Evolutionary conservation across 2,329 filamentous ascomycete species (phyloP), one percentile per base, ranked within the genome.

Genomic region (Aspergillus hiratsukae): DNA sequence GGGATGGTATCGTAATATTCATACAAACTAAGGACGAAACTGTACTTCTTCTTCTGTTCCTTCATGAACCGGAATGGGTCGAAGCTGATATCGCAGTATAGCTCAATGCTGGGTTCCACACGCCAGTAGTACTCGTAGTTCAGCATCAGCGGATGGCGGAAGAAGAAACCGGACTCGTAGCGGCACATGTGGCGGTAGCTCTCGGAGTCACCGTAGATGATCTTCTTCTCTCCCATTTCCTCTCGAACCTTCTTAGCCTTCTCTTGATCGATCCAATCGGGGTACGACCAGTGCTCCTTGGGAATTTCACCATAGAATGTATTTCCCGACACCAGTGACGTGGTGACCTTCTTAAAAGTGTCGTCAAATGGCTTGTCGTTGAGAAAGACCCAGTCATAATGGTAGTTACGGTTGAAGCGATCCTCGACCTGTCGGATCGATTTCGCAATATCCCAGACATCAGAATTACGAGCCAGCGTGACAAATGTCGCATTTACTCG

Each of bases 71-170:
- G 90, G 87, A 99, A 99, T 7, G 94, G 90, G 71, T 99, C 94
- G 75, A 96, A 96, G 75, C 91, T 83, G 69, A 99, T 83, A 72
- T 99, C 94, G 78, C 94, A 99, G 83, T 86, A 97, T 60, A 99
- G 87, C 80, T 97, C 90, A 72, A 99, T 87, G 76, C 90, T 94
- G 66, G 94, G 94, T 82, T 99, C 94, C 14, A 99, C 94, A 65
- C 95, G 90, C 94, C 94, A 99, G 83, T 99, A 99, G 85, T 91
- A 99, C 72, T 99, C 94, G 76, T 96, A 99, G 73, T 97, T 91
- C 74, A 90, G 78, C 90, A 99, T 92, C 64, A 97, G 79, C 29
- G 86, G 84, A 74, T 99, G 94, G 59, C 89, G 91, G 85, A 97
- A 99, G 83, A 99, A 99, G 83, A 99, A 99, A 41, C 94, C 94